A percentile compares a stretch with the other conserved stretches of the same genome.
These are phyloP conservation scores for Marasmius fiardii DNA, from an alignment of 1,284 basidiomycete genomes.

Conservation along the genomic window DNA sequence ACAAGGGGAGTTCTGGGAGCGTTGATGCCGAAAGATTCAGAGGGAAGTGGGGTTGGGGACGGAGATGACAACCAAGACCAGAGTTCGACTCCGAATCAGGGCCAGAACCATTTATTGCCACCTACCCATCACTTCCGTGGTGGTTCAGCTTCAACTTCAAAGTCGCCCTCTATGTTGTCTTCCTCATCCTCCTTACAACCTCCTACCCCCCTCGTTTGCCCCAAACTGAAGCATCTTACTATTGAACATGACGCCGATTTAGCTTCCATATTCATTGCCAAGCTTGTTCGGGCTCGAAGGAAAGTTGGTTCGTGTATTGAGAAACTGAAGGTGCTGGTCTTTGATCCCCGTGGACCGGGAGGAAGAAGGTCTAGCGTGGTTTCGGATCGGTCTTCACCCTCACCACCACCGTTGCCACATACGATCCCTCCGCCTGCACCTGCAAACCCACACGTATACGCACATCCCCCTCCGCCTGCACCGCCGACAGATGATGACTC, in stretches of 20 bases:
- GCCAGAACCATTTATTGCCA: not conserved
- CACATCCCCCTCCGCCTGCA: not conserved
- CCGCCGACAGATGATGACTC: not conserved
- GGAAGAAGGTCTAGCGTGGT: not conserved
- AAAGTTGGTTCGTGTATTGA: not conserved
- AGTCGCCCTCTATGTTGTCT: not conserved
- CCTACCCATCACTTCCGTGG: not conserved
- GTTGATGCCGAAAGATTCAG: conserved; percentile 5
- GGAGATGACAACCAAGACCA: too few species aligned
- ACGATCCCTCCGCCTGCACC: not conserved
- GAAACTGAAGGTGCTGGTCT: conserved; percentile 7
- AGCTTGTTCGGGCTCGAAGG: conserved; percentile 3
- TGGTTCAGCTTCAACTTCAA: not conserved
- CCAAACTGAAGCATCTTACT: conserved; percentile 1
- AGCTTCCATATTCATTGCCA: conserved; percentile 8
- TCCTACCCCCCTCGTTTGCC: not conserved
- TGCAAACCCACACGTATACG: not conserved
- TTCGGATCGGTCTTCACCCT: not conserved
- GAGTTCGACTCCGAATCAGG: too few species aligned
- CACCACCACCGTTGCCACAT: not conserved
- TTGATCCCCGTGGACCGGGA: conserved; percentile 1
- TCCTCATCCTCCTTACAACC: not conserved
- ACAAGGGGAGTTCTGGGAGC: conserved; percentile 11
- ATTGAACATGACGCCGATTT: conserved; percentile 12
- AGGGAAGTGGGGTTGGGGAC: not conserved